Evolutionary conservation across 495 filamentous ascomycete genomes (phyloP).

Genomic region (Penicillium paxilli): DNA sequence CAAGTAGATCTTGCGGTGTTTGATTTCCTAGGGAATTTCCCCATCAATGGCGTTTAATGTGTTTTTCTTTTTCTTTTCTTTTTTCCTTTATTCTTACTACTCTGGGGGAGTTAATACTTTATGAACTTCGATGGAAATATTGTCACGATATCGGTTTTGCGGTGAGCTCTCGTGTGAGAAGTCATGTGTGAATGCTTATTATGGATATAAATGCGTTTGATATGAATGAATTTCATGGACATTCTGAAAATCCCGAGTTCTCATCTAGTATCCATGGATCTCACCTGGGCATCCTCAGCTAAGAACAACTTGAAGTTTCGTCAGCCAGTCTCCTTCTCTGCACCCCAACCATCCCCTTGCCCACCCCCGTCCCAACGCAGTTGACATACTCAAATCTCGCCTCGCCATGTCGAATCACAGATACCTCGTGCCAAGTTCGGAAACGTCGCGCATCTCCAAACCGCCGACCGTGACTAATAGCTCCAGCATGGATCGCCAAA

Average conservation of each 20-base stretch:
- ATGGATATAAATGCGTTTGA: slow-evolving; percentile 16
- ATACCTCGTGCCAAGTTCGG: slow-evolving; percentile 27
- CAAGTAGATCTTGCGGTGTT: slow-evolving; percentile 30
- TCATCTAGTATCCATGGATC: no score
- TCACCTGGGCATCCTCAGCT: no score
- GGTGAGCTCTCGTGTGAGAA: background rate
- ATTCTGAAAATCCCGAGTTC: no score
- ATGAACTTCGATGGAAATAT: background rate
- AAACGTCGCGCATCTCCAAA: slow-evolving; percentile 19
- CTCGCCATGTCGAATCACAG: slow-evolving; percentile 17
- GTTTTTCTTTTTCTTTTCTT: slow-evolving; percentile 1
- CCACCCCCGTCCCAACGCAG: slow-evolving; percentile 17
- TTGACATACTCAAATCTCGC: slow-evolving; percentile 26
- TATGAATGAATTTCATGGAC: slow-evolving; percentile 1
- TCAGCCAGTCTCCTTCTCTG: no score
- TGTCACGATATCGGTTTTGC: slow-evolving; percentile 1
- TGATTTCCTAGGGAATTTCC: no score
- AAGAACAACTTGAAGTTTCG: no score
- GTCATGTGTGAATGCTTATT: background rate
- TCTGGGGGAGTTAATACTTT: slow-evolving; percentile 1
- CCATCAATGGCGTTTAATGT: background rate
- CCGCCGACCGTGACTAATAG: slow-evolving; percentile 15
- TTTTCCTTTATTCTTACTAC: background rate
- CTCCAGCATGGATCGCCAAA: slow-evolving; percentile 20
- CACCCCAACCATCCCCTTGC: background rate